Percentiles rank a stretch among this genome's conserved stretches.
Conservation (phyloP, 2,329 filamentous ascomycete genomes). For the Talaromyces islandicus region DNA sequence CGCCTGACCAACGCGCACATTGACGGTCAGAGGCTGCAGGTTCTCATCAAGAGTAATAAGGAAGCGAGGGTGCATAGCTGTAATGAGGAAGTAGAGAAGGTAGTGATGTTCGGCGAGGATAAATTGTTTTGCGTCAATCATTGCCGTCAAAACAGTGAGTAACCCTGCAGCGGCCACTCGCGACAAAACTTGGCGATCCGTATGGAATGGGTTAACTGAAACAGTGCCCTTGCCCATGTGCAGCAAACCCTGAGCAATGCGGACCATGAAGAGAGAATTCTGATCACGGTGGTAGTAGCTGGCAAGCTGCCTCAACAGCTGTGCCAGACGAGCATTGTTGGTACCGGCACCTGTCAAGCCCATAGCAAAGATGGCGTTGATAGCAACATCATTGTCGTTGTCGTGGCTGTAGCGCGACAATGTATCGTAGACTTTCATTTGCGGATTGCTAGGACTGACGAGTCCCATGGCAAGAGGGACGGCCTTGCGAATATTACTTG, state of each 20-base stretch:
- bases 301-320: constrained; percentile 87
- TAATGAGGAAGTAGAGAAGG: constrained; percentile 93
- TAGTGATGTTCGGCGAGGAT: constrained; percentile 72
- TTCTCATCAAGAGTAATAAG: constrained; percentile 93
- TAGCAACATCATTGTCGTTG: constrained; percentile 94
- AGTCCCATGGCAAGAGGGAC: constrained; percentile 95
- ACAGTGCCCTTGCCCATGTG: constrained; percentile 99
- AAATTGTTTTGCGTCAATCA: constrained; percentile 93
- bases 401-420: constrained; percentile 96
- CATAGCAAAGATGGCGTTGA: constrained; percentile 99
- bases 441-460: constrained; percentile 93
- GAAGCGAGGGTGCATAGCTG: constrained; percentile 95
- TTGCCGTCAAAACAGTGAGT: constrained; percentile 80
- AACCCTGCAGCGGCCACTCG: constrained; percentile 84
- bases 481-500: constrained; percentile 92
- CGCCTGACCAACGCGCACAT: constrained; percentile 94
- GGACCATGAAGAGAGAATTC: constrained; percentile 97
- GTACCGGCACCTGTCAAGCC: constrained; percentile 93
- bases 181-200: constrained; percentile 91
- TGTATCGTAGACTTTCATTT: constrained; percentile 99
- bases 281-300: constrained; percentile 98
- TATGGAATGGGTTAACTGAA: constrained; percentile 97
- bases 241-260: constrained; percentile 91
- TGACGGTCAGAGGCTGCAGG: constrained; percentile 86
- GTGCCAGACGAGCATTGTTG: constrained; percentile 93